Evolutionary conservation across 2,329 filamentous ascomycete species (phyloP), one percentile per base, ranked within the genome.

Genomic region (Cephalotrichum gorgonifer): DNA sequence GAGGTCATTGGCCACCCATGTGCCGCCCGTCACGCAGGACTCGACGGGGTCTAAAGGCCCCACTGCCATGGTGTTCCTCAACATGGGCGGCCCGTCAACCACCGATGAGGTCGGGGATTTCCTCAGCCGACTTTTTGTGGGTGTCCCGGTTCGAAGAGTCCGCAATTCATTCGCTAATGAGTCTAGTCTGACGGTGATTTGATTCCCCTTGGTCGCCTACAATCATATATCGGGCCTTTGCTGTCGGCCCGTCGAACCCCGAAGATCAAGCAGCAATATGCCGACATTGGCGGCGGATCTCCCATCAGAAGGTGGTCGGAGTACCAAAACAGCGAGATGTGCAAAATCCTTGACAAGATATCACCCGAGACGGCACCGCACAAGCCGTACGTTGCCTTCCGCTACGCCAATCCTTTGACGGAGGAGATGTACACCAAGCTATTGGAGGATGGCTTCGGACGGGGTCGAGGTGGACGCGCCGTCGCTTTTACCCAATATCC

Each of bases 271-370:
- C 86, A 95, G 63, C 94, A 98, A 65, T 98, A 98, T 63, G 79
- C 86, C 17, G 89, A 84, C 49, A 98, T 98, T 61, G 93, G 93
- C 51, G 93, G 93, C 53, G 93, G 93, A n/a, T 97, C 90, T 20
- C 93, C 93, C 2, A 98, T 98, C 64, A 83, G 91, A 57, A 94
- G 94, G 66, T 98, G 94, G 94, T 95, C 90, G 23, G 93, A 98
- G 67, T 83, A 93, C 62, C 93, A 98, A 66, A 89, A 82, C 52
- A 75, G 76, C 51, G 90, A 97, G 68, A 96, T 97, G 88, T 98
- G 93, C 78, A 96, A 95, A 74, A 79, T 97, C 47, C 76, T 98
- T 47, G 93, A 98, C 74, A 78, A 84, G 57, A 85, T 88, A 52
- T 94, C 86, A 2, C 93, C 93, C 6, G 86, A 95, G 62, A 95